Evolutionary conservation across 768 basidiomycete genomes (phyloP).

Genomic region (Mycena kentingensis): DNA sequence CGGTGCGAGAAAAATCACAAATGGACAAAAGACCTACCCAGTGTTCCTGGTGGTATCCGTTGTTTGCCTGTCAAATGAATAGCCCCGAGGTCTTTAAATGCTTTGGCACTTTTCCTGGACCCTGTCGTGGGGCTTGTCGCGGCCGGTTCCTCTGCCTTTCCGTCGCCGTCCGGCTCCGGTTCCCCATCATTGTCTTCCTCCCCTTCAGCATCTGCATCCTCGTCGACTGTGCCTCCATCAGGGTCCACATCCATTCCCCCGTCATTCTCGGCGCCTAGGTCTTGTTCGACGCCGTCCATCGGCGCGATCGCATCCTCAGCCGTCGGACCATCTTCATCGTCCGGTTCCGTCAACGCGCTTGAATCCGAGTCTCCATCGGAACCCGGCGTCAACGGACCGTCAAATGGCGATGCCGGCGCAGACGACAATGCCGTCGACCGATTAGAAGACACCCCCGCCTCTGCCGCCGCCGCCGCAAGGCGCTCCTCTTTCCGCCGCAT

Average conservation of each 20-base stretch:
- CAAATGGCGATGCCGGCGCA: too few species aligned
- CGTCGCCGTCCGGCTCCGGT: neutral
- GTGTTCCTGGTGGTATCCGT: slow-evolving; percentile 47
- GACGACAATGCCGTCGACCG: too few species aligned
- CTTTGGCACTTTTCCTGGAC: neutral
- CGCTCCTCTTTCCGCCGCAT: slow-evolving; percentile 46
- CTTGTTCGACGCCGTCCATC: too few species aligned
- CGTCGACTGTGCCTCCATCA: slow-evolving; percentile 5
- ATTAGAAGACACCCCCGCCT: too few species aligned
- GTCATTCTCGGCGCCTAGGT: neutral
- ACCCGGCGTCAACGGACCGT: too few species aligned
- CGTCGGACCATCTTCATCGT: too few species aligned
- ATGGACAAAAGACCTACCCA: slow-evolving; percentile 51
- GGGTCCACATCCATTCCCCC: slow-evolving; percentile 6
- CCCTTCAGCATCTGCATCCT: neutral
- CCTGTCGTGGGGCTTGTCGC: neutral
- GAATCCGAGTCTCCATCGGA: too few species aligned
- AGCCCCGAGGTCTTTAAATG: slow-evolving; percentile 6
- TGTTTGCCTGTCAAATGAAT: slow-evolving; percentile 10
- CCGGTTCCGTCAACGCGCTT: too few species aligned
- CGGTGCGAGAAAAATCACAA: too few species aligned
- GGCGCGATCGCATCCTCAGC: too few species aligned
- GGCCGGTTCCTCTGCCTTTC: too few species aligned
- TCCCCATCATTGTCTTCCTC: slow-evolving; percentile 30
- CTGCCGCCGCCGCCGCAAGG: slow-evolving; percentile 24